These are phyloP conservation scores for Ocimum tenuiflorum DNA, from an alignment of 257 asterid species.

Conservation along the genomic window DNA sequence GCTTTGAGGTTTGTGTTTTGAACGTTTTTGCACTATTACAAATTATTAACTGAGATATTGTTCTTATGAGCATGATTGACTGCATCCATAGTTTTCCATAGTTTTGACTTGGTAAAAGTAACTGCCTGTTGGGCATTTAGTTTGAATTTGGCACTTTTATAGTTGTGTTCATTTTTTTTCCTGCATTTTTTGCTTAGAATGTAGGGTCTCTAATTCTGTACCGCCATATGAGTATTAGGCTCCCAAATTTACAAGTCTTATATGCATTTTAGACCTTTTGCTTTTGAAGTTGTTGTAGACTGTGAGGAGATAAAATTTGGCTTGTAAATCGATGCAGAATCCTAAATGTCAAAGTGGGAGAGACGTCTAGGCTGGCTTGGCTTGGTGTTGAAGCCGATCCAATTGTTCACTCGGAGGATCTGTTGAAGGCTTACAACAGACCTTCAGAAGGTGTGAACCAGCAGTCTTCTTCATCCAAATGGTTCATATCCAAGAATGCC, in stretches of 20 bases:
- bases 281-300: neutral
- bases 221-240: neutral
- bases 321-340: constrained; percentile 44
- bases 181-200: no score
- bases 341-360: constrained; percentile 79
- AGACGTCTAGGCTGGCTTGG: constrained; percentile 85
- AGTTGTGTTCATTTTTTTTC: no score
- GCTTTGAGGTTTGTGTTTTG: constrained; percentile 60
- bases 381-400: constrained; percentile 91
- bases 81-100: no score
- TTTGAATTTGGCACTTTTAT: no score
- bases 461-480: constrained; percentile 70
- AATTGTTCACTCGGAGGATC: constrained; percentile 65
- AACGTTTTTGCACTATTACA: neutral
- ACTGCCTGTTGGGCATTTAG: no score
- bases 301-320: neutral
- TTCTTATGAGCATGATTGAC: neutral
- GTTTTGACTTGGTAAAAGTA: no score
- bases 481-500: constrained; percentile 86
- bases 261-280: neutral
- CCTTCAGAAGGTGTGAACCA: constrained; percentile 53
- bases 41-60: neutral
- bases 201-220: no score
- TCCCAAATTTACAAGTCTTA: neutral
- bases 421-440: constrained; percentile 70